Conservation (phyloP, 371 early-diverging fungal genomes). For the Choanephora cucurbitarum region DNA sequence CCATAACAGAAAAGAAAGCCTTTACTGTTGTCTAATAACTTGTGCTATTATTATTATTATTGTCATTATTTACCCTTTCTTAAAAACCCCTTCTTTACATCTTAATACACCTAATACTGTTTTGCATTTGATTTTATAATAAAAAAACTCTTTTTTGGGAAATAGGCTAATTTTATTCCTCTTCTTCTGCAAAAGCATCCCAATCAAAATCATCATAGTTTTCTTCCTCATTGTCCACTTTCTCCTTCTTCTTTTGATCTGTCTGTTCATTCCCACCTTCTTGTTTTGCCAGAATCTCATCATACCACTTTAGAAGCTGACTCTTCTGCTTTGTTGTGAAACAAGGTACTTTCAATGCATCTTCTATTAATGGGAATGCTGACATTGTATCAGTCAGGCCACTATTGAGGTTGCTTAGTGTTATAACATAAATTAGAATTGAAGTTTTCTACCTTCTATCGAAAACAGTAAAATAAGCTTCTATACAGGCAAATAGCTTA, state of each 20-base stretch:
- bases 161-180: no score
- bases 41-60: neutral
- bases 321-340: slow-evolving; percentile 44
- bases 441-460: slow-evolving; percentile 29
- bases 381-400: slow-evolving; percentile 18
- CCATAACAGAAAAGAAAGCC: slow-evolving; percentile 13
- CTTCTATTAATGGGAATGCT: slow-evolving; percentile 38
- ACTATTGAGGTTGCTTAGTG: no score
- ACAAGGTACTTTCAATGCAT: slow-evolving; percentile 45
- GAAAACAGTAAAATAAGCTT: slow-evolving; percentile 40
- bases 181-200: slow-evolving; percentile 42
- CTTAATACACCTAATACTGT: slow-evolving; percentile 3
- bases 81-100: neutral
- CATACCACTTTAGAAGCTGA: slow-evolving; percentile 40
- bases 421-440: no score
- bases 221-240: slow-evolving; percentile 17
- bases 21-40: slow-evolving; percentile 8
- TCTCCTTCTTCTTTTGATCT: neutral
- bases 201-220: slow-evolving; percentile 42
- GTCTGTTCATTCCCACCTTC: slow-evolving; percentile 8
- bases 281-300: slow-evolving; percentile 39
- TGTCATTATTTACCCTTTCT: slow-evolving; percentile 1
- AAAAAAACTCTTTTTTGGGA: neutral
- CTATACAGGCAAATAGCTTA: slow-evolving; percentile 44
- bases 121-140: neutral